These are phyloP conservation scores for Epicoccum sorghinum DNA, from an alignment of 2,329 filamentous ascomycete genomes.

Conservation along the genomic window DNA sequence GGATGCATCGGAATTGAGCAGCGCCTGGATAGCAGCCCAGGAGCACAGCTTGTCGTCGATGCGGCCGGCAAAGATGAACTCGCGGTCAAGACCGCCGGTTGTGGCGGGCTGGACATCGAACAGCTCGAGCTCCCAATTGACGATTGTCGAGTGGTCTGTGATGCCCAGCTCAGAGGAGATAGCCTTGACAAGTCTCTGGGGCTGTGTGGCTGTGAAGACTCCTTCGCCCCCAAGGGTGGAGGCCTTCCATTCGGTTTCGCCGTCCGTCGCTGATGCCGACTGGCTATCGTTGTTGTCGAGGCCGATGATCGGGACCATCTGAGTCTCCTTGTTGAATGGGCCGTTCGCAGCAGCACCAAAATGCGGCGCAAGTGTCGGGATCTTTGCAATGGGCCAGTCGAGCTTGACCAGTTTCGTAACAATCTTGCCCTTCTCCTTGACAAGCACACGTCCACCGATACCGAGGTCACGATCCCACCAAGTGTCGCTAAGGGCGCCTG, in stretches of 20 bases:
- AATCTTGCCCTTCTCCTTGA: slow-evolving; percentile 81
- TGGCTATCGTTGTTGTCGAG: slow-evolving; percentile 72
- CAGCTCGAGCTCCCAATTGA: slow-evolving; percentile 97
- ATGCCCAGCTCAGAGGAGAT: slow-evolving; percentile 82
- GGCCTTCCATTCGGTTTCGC: slow-evolving; percentile 48
- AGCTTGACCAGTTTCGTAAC: slow-evolving; percentile 83
- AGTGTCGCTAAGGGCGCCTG: slow-evolving; percentile 82
- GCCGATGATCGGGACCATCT: slow-evolving; percentile 93
- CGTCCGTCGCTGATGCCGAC: slow-evolving; percentile 33
- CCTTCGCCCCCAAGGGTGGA: slow-evolving; percentile 64
- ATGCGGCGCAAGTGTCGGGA: slow-evolving; percentile 91
- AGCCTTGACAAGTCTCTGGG: slow-evolving; percentile 80
- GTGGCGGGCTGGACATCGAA: slow-evolving; percentile 88
- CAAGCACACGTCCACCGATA: slow-evolving; percentile 86
- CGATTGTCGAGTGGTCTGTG: slow-evolving; percentile 72
- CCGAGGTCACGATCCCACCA: slow-evolving; percentile 98
- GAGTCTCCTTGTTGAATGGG: slow-evolving; percentile 84
- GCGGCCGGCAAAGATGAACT: slow-evolving; percentile 92
- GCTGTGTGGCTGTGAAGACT: slow-evolving; percentile 82
- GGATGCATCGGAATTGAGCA: slow-evolving; percentile 67
- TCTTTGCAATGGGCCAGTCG: slow-evolving; percentile 87
- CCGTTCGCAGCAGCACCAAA: slow-evolving; percentile 75
- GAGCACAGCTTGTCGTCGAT: slow-evolving; percentile 98
- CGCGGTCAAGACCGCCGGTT: slow-evolving; percentile 82
- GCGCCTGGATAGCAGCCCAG: slow-evolving; percentile 84